Percentiles rank a stretch among this genome's conserved stretches.
Conservation (phyloP, 2,329 filamentous ascomycete species). For the Diaporthe australafricana region DNA sequence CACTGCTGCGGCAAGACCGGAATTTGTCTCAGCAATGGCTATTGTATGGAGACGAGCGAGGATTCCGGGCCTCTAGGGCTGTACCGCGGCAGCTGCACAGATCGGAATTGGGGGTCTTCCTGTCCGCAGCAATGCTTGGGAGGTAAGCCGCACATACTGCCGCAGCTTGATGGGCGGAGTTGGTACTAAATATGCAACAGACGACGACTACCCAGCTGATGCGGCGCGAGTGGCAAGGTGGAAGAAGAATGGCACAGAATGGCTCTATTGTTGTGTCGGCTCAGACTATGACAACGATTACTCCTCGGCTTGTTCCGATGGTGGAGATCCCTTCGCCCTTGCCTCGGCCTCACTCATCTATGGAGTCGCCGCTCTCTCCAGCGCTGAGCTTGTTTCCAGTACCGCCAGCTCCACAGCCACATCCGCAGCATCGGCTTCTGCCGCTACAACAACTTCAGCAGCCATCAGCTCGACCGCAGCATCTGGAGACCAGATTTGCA, state of each 20-base stretch:
- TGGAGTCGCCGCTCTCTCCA: neutral
- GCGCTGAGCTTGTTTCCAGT: neutral
- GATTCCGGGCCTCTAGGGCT: neutral
- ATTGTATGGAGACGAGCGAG: conserved; percentile 6
- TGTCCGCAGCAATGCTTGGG: neutral
- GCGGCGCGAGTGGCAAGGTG: neutral
- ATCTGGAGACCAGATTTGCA: neutral
- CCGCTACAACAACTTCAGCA: neutral
- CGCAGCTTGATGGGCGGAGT: neutral
- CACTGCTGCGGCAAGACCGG: conserved; percentile 7
- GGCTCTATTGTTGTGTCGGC: conserved; percentile 4
- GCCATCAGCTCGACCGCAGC: neutral
- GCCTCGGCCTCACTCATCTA: neutral
- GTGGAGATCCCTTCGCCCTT: neutral
- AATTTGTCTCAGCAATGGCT: neutral
- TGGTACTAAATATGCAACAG: neutral
- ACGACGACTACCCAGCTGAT: neutral
- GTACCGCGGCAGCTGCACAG: conserved; percentile 8
- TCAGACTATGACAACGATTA: neutral
- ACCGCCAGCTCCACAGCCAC: neutral
- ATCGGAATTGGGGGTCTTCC: conserved; percentile 1
- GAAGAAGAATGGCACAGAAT: neutral
- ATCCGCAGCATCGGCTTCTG: neutral
- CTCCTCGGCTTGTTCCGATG: neutral
- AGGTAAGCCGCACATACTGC: neutral